Evolutionary conservation across 2,329 filamentous ascomycete genomes (phyloP), one percentile per base, ranked within the genome.

Genomic region (Alternaria ethzedia): DNA sequence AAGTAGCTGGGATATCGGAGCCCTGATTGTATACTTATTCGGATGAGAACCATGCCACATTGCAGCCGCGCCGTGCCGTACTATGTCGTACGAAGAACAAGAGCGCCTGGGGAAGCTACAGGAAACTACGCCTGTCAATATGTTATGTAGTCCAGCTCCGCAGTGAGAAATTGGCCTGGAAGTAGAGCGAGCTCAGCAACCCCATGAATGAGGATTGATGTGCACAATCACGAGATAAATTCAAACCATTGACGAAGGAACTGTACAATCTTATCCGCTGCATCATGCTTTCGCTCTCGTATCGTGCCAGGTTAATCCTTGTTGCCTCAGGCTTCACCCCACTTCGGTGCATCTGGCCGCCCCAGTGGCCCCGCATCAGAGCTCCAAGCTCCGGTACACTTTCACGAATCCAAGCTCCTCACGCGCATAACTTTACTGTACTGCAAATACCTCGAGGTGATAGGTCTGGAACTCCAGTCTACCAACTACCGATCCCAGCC

Each of bases 1-100:
- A 73, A 65, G 54, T 20, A 15, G 43, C 47, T 9, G 58, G 57
- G 46, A 49, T 25, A 28, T 41, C 5, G 41, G 59, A n/a, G 28
- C 51, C 47, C 30, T 43, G 26, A 32, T 62, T 62, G 58, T 65
- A 65, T 60, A 59, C 52, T 51, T 65, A 57, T 17, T 26, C 15
- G n/a, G 17, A 52, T 52, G 45, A 59, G 41, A 52, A 15, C 6
- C 23, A 32, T 21, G 11, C 56, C 23, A 44, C 57, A 56, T 36
- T 45, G 32, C n/a, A n/a, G n/a, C 45, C 15, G 43, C 23, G 26
- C 57, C 45, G 17, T 36, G 47, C 44, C 23, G 49, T 52, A 46
- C 44, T 12, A 30, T 28, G 36, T 28, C 13, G 25, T 54, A 57
- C 45, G 23, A 21, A 6, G 13, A 32, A 30, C 17, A 41, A 28